Base-by-base conservation (phyloP, 2,329 filamentous ascomycete species). In the Emergomyces pasteurianus region DNA sequence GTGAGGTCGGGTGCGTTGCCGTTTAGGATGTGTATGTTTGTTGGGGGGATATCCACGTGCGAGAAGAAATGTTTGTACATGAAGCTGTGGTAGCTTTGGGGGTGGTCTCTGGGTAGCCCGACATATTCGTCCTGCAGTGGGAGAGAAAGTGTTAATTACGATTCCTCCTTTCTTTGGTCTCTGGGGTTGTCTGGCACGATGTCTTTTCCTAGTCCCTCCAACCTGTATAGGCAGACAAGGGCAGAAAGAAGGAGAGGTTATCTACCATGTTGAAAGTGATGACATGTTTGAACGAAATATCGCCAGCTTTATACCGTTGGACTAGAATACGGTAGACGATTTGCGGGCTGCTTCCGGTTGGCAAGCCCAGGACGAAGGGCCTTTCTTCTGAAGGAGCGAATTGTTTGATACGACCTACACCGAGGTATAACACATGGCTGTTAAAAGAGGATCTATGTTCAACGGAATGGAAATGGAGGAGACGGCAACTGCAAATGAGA, bases 11-110 rank as follows among this genome's bases (percentile, higher is more conserved):
- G 76, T 0, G 89, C 88, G 70, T 92, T 92, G 69, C 89, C 89
- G 70, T 92, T 84, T 46, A 92, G 82, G 69, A 94, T 90, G 76
- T 95, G 86, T 71, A 94, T 90, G 72, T 92, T 92, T 69, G 83
- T 81, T 5, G 90, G 90, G 65, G 86, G 83, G 67, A 94, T 86
- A 70, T 95, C 89, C 67, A 94, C 86, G 65, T 86, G 89, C 50
- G 87, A 89, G 80, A 95, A 95, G 80, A 95, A 90, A 77, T 94
- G 82, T 75, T 88, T 89, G 83, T 91, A 95, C 90, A 95, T 94
- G 79, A 94, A 95, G 65, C 86, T 89, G 78, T 95, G 90, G 76
- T 95, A 95, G 69, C 86, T 90, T 73, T 94, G 86, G 14, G 89
- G 86, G 72, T 95, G 89, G 68, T 92, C 88, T 69, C 88, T 85